A percentile compares a stretch with the other conserved stretches of the same genome.
These are phyloP conservation scores for Capsella rubella DNA, from an alignment of 441 rosid species.

Conservation along the genomic window DNA sequence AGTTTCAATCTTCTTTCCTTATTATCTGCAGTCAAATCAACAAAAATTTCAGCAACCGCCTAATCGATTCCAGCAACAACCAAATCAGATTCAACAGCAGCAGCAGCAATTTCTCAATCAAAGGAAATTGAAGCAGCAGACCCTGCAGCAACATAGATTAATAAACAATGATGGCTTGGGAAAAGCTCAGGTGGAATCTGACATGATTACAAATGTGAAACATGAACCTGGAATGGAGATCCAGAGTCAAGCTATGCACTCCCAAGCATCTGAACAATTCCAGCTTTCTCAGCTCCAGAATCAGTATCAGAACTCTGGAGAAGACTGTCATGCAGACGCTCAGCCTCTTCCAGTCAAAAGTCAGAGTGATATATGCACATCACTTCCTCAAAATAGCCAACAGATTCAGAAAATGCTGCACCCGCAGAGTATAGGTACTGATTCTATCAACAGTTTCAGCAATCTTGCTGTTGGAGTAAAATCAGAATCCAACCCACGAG, in stretches of 20 bases:
- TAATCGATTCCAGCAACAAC: constrained; percentile 65
- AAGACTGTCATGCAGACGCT: constrained; percentile 51
- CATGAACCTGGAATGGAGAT: constrained; percentile 74
- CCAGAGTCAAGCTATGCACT: constrained; percentile 54
- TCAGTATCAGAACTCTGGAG: constrained; percentile 69
- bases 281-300: constrained; percentile 72
- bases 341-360: constrained; percentile 55
- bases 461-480: constrained; percentile 58
- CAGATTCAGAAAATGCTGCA: constrained; percentile 70
- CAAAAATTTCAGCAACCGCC: constrained; percentile 22
- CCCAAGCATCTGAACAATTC: constrained; percentile 66
- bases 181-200: constrained; percentile 67
- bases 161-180: constrained; percentile 60
- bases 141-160: constrained; percentile 67
- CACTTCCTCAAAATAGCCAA: constrained; percentile 65
- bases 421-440: constrained; percentile 61
- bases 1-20: constrained; percentile 57
- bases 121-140: constrained; percentile 66
- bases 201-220: constrained; percentile 64
- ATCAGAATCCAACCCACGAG: constrained; percentile 59
- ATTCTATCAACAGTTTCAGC: constrained; percentile 58
- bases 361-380: constrained; percentile 55
- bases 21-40: constrained; percentile 58
- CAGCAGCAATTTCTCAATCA: constrained; percentile 58
- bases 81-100: constrained; percentile 65